These are phyloP conservation scores for Staphylotrichum tortipilum DNA, from an alignment of 495 filamentous ascomycete genomes.

Conservation along the genomic window DNA sequence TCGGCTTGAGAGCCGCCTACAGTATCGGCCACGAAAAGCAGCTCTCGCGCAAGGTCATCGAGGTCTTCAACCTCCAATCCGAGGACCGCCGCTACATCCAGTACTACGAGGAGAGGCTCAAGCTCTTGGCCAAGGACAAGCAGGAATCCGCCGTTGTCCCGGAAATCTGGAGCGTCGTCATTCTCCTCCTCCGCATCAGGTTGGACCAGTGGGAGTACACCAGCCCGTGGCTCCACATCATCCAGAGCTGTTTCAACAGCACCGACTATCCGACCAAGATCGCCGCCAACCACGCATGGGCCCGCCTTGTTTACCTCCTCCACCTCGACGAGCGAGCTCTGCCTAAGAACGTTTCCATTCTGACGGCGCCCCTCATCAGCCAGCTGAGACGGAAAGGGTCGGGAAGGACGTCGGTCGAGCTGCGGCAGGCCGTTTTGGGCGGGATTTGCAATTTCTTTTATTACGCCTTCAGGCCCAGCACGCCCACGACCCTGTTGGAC, in stretches of 20 bases:
- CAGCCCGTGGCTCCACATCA: conserved; percentile 61
- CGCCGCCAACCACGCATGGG: conserved; percentile 77
- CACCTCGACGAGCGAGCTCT: conserved; percentile 53
- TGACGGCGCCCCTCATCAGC: conserved; percentile 58
- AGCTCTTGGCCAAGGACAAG: conserved; percentile 56
- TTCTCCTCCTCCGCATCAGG: conserved; percentile 62
- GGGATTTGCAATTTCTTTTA: conserved; percentile 77
- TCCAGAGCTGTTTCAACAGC: conserved; percentile 79
- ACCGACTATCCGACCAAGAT: conserved; percentile 60
- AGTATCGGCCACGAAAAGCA: conserved; percentile 55
- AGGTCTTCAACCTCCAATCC: conserved; percentile 51
- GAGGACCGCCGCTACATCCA: conserved; percentile 54
- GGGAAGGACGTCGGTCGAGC: conserved; percentile 47
- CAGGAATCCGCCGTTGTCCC: conserved; percentile 63
- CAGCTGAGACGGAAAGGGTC: conserved; percentile 59
- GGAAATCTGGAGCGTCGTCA: conserved; percentile 75
- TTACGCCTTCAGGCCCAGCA: conserved; percentile 69
- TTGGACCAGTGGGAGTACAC: conserved; percentile 67
- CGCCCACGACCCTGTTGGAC: conserved; percentile 53
- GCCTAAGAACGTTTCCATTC: conserved; percentile 50
- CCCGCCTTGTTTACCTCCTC: conserved; percentile 64
- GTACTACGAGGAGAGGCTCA: conserved; percentile 57
- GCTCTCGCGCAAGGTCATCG: conserved; percentile 54
- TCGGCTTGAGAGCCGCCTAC: conserved; percentile 60
- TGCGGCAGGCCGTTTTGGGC: conserved; percentile 52